Conservation (phyloP, 352 stramenopile species). For the Phytopythium ostracodes region DNA sequence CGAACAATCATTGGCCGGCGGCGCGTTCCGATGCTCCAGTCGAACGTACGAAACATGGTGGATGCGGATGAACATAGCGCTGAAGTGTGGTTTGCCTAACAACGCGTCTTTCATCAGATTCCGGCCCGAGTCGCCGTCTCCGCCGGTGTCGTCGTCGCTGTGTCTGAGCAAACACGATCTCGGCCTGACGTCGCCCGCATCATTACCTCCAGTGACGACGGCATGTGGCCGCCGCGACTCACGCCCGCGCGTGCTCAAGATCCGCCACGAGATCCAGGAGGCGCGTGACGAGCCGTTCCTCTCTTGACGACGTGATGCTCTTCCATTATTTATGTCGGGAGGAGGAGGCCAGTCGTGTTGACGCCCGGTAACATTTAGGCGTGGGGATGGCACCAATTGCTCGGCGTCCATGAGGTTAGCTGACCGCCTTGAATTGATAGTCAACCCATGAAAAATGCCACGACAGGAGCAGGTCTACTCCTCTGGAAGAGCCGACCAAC, state of each 20-base stretch:
- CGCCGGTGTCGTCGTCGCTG: background rate
- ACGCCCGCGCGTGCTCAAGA: slow-evolving; percentile 51
- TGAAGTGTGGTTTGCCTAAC: background rate
- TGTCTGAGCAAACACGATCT: background rate
- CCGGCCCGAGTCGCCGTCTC: background rate
- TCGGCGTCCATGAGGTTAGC: too few relatives aligned
- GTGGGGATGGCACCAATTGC: too few relatives aligned
- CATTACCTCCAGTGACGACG: slow-evolving; percentile 2
- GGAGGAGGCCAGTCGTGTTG: background rate
- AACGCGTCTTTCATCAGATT: background rate
- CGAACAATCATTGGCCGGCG: background rate
- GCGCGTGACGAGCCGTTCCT: slow-evolving; percentile 68
- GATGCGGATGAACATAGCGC: background rate
- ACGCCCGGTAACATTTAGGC: background rate
- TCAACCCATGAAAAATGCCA: too few relatives aligned
- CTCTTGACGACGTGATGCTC: slow-evolving; percentile 22
- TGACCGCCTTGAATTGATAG: too few relatives aligned
- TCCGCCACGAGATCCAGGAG: slow-evolving; percentile 68
- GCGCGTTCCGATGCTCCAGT: slow-evolving; percentile 3
- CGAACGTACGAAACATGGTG: slow-evolving; percentile 1
- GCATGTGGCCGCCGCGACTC: slow-evolving; percentile 8
- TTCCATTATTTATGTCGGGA: slow-evolving; percentile 1
- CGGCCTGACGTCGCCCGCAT: slow-evolving; percentile 1
- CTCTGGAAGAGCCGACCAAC: background rate
- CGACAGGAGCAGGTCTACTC: background rate